These are phyloP conservation scores for Hypoxylon lienhwacheense DNA, from an alignment of 495 filamentous ascomycete species.

Conservation along the genomic window DNA sequence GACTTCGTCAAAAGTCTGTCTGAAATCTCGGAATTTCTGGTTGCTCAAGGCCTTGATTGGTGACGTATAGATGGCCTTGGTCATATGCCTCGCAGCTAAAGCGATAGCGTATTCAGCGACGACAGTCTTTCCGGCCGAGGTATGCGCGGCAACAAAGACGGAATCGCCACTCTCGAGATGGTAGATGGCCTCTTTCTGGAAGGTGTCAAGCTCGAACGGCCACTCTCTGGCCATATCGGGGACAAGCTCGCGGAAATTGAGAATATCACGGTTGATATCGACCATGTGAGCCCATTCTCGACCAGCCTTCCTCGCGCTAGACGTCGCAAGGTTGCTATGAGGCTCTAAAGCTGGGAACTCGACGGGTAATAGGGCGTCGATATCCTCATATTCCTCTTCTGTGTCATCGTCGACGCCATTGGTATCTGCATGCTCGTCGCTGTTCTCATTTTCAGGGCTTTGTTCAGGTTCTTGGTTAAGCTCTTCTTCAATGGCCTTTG, in stretches of 20 bases:
- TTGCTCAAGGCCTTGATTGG: constrained; percentile 98
- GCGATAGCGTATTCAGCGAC: constrained; percentile 98
- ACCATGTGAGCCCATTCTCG: constrained; percentile 98
- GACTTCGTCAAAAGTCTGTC: constrained; percentile 86
- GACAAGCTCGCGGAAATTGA: constrained; percentile 89
- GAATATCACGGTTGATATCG: constrained; percentile 85
- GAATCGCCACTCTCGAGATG: constrained; percentile 96
- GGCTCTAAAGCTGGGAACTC: constrained; percentile 93
- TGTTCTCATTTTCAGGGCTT: constrained; percentile 45
- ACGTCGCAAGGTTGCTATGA: constrained; percentile 70
- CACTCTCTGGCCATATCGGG: constrained; percentile 94
- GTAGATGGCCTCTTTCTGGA: constrained; percentile 98
- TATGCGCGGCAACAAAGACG: constrained; percentile 98
- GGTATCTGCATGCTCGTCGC: constrained; percentile 48
- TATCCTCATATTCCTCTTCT: constrained; percentile 67
- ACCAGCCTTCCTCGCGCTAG: constrained; percentile 70
- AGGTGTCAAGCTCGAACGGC: constrained; percentile 96
- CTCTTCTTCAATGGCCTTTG: constrained; percentile 72
- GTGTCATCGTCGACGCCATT: constrained; percentile 41
- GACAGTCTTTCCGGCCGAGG: constrained; percentile 96
- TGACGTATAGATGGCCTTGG: constrained; percentile 98
- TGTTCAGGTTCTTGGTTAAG: constrained; percentile 67
- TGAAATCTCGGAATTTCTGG: constrained; percentile 96
- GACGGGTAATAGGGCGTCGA: constrained; percentile 85
- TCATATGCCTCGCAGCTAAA: constrained; percentile 95